Percentiles rank a stretch among this genome's conserved stretches.
phyloP scores from a whole-genome alignment of 2,329 filamentous ascomycete genomes.

The Shiraia bambusicola region DNA sequence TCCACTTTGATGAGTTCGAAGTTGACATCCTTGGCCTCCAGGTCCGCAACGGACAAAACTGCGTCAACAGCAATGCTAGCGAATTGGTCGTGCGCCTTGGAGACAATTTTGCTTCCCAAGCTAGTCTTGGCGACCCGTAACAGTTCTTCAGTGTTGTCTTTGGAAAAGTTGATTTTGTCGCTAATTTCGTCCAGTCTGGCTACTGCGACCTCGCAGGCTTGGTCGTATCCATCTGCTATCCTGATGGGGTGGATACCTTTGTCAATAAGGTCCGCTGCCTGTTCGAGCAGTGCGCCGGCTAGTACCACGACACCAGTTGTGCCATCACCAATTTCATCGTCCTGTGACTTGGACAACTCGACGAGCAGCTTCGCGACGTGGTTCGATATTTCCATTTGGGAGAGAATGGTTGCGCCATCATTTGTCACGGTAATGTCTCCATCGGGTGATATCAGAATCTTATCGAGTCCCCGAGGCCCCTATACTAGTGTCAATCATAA shows the following conservation, averaged over 20 bases:
- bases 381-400: slow-evolving; percentile 98
- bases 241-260: slow-evolving; percentile 99
- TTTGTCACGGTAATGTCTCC: slow-evolving; percentile 99
- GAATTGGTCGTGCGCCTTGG: slow-evolving; percentile 97
- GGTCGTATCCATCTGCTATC: slow-evolving; percentile 97
- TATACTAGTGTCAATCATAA: slow-evolving; percentile 31
- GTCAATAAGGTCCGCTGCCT: slow-evolving; percentile 96
- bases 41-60: slow-evolving; percentile 91
- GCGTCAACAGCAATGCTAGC: slow-evolving; percentile 96
- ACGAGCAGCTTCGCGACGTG: slow-evolving; percentile 96
- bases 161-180: slow-evolving; percentile 84
- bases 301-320: slow-evolving; percentile 97
- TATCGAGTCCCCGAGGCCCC: slow-evolving; percentile 94
- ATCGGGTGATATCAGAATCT: slow-evolving; percentile 97
- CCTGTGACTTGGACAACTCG: slow-evolving; percentile 96
- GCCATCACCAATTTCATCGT: slow-evolving; percentile 97
- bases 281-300: slow-evolving; percentile 90
- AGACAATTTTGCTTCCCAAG: slow-evolving; percentile 97
- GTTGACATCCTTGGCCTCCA: slow-evolving; percentile 95
- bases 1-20: slow-evolving; percentile 99
- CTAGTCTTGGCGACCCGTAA: slow-evolving; percentile 94
- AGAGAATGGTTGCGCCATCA: slow-evolving; percentile 95
- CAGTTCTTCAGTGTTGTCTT: slow-evolving; percentile 78
- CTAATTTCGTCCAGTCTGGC: slow-evolving; percentile 90
- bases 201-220: slow-evolving; percentile 95